Conservation (phyloP, 257 asterid genomes). For the Marsdenia floribunda region DNA sequence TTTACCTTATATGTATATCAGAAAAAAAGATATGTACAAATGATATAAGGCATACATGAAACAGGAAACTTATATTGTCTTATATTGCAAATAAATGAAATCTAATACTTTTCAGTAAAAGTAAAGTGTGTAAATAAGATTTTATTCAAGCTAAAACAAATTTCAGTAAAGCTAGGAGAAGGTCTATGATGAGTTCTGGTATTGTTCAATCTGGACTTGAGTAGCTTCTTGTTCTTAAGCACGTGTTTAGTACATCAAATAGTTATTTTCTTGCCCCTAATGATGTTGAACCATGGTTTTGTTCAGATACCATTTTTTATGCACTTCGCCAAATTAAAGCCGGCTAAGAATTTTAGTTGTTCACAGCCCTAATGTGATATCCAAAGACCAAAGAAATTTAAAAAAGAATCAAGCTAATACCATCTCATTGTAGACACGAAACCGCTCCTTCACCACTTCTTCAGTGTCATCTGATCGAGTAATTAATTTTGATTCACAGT, state of each 20-base stretch:
- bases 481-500: slow-evolving; percentile 72
- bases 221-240: background rate
- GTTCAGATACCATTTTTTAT: background rate
- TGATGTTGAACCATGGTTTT: too few relatives aligned
- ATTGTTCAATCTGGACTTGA: background rate
- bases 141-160: background rate
- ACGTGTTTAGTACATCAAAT: background rate
- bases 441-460: slow-evolving; percentile 80
- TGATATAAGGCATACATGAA: background rate
- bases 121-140: background rate
- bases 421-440: slow-evolving; percentile 67
- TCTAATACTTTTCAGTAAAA: background rate
- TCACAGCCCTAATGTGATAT: background rate
- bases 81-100: background rate
- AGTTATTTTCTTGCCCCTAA: background rate
- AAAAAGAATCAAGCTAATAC: slow-evolving; percentile 28
- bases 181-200: background rate
- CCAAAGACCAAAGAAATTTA: background rate
- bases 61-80: background rate
- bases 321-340: background rate
- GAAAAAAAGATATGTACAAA: background rate
- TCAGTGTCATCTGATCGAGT: slow-evolving; percentile 85
- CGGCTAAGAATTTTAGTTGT: background rate
- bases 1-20: background rate
- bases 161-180: background rate